phyloP scores from a whole-genome alignment of 2,329 filamentous ascomycete genomes.

The Cercospora beticola region DNA sequence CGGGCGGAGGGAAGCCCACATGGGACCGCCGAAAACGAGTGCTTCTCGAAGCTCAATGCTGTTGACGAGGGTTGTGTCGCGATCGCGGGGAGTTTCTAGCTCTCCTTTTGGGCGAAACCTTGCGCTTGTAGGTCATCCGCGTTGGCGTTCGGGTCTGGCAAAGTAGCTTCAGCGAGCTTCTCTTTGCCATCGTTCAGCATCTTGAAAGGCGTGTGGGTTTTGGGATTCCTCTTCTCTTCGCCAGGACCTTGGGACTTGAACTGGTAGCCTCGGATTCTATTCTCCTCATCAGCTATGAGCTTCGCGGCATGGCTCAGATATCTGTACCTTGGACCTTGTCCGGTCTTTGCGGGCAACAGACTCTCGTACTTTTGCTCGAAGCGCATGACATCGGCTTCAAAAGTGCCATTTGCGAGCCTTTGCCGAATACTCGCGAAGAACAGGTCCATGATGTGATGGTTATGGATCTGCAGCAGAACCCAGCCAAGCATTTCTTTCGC shows the following conservation, averaged over 20 bases:
- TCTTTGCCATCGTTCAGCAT: constrained; percentile 54
- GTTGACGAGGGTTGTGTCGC: neutral
- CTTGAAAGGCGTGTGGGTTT: constrained; percentile 67
- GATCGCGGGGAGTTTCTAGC: constrained; percentile 2
- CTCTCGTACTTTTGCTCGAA: constrained; percentile 71
- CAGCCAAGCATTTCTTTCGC: constrained; percentile 97
- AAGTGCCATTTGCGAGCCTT: constrained; percentile 59
- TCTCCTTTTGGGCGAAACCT: constrained; percentile 35
- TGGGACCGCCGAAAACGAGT: too few relatives aligned
- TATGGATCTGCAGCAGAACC: constrained; percentile 90
- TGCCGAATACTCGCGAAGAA: constrained; percentile 73
- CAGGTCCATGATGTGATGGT: constrained; percentile 67
- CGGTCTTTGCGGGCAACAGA: constrained; percentile 70
- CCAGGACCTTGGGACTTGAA: constrained; percentile 68
- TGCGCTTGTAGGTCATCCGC: constrained; percentile 52
- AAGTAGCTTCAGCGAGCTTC: constrained; percentile 50
- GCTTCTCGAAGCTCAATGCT: neutral
- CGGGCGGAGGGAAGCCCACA: too few relatives aligned
- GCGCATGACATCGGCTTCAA: constrained; percentile 53
- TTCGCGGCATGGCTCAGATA: constrained; percentile 7
- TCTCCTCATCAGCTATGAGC: constrained; percentile 18
- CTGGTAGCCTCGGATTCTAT: constrained; percentile 73
- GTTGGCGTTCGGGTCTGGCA: constrained; percentile 50
- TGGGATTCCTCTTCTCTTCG: constrained; percentile 67
- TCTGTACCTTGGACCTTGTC: constrained; percentile 67